Base-by-base conservation (phyloP, 139 green algal species). In the Auxenochlorella protothecoides region DNA sequence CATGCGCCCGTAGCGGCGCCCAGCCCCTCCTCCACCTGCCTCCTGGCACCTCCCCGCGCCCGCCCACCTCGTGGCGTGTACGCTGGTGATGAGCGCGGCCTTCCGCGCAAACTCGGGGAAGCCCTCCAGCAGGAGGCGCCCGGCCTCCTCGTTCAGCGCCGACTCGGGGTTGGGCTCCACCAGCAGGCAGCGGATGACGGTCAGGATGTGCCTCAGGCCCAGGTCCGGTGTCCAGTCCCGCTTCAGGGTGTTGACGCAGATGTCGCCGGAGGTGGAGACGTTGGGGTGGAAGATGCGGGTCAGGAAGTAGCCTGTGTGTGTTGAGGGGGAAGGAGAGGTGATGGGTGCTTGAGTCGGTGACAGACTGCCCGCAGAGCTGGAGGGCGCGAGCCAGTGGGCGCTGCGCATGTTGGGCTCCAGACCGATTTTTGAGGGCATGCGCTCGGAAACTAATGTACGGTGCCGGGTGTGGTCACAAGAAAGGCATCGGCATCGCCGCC, bases 211-310 rank as follows among this genome's bases (percentile, higher is more conserved):
- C 52, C 89, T 79, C 54, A 98, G 65, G 53, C 92, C 92, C 57
- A 93, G 72, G 27, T 87, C 87, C 4, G 88, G 78, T 63, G 81
- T 88, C 94, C 94, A 99, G 80, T 99, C 94, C 55, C 86, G 86
- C 78, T 98, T 97, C 5, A 99, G 85, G 53, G 96, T 92, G 71
- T 98, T 99, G 13, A 99, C 94, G 64, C 94, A 99, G 70, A 99
- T 97, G 65, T 99, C 94, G 3, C 94, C 94, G 4, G 65, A 66
- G 14, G 83, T 74, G 55, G 88, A 89, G 5, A 99, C 86, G 74
- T 99, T 99, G 4, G 94, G 94, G 75, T 99, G 94, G 70, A 98
- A 99, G n/a, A 98, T 94, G 64, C 89, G 92, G 5, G 91, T 97
- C 6, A 89, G 53, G 74, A 97, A 97, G 73, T 79, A 91, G 54